phyloP scores from a whole-genome alignment of 2,329 filamentous ascomycete species.

The Sarocladiaceae sp. region DNA sequence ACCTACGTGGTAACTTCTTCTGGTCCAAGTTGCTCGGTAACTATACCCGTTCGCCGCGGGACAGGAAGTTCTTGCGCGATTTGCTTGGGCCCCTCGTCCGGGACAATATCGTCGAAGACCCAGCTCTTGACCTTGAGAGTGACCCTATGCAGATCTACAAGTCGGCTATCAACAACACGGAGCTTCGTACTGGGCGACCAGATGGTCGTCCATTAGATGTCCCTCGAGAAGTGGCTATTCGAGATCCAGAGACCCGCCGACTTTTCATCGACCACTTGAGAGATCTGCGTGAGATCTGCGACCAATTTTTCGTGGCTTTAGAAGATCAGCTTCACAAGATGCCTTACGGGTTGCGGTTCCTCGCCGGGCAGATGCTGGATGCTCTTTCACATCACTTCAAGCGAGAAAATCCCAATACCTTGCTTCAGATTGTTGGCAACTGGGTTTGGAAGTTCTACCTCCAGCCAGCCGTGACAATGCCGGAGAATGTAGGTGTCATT shows the following conservation, averaged over 20 bases:
- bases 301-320: constrained; percentile 76
- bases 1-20: constrained; percentile 83
- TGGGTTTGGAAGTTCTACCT: constrained; percentile 96
- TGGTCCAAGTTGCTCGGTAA: constrained; percentile 81
- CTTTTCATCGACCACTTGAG: constrained; percentile 93
- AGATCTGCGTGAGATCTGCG: constrained; percentile 87
- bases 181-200: constrained; percentile 80
- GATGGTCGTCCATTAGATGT: constrained; percentile 79
- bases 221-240: constrained; percentile 87
- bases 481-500: constrained; percentile 87
- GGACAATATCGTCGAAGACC: constrained; percentile 89
- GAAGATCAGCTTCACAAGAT: constrained; percentile 82
- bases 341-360: constrained; percentile 86
- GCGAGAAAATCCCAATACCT: constrained; percentile 66
- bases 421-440: constrained; percentile 78
- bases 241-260: constrained; percentile 84
- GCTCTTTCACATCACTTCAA: constrained; percentile 71
- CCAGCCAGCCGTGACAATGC: constrained; percentile 79
- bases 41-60: constrained; percentile 84
- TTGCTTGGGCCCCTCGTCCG: constrained; percentile 78
- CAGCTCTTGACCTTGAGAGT: constrained; percentile 85
- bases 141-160: constrained; percentile 97
- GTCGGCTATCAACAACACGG: constrained; percentile 93
- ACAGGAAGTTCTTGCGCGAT: constrained; percentile 87
- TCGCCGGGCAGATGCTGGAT: constrained; percentile 81